A percentile compares a stretch with the other conserved stretches of the same genome.
phyloP scores from a whole-genome alignment of 768 basidiomycete genomes.

The Clathrus columnatus region DNA sequence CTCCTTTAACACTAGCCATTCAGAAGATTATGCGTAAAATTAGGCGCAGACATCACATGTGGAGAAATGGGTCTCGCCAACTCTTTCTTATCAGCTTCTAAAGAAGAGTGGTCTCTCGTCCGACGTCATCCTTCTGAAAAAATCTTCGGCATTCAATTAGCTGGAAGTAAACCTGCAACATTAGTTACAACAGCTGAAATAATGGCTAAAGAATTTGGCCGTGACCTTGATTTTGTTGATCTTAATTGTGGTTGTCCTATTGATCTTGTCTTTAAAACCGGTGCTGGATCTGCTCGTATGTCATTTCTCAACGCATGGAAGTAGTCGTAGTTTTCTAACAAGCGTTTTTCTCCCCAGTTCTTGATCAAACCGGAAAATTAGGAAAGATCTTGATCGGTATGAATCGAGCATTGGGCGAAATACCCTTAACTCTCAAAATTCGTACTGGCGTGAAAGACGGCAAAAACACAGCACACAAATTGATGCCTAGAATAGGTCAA shows the following conservation, averaged over 20 bases:
- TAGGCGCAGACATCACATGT: conserved; percentile 91
- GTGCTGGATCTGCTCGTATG: conserved; percentile 83
- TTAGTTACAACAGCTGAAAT: conserved; percentile 79
- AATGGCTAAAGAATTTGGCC: conserved; percentile 57
- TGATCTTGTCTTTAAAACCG: conserved; percentile 86
- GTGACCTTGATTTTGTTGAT: conserved; percentile 82
- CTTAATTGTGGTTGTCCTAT: conserved; percentile 97
- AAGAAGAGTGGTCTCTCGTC: conserved; percentile 92
- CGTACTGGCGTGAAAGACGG: conserved; percentile 89
- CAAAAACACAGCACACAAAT: conserved; percentile 78
- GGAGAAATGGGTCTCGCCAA: conserved; percentile 96
- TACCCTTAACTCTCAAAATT: conserved; percentile 87
- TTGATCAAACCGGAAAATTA: conserved; percentile 74
- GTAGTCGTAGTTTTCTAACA: neutral
- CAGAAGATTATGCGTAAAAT: conserved; percentile 75
- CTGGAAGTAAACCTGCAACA: conserved; percentile 75
- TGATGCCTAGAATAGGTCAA: conserved; percentile 67
- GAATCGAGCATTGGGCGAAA: conserved; percentile 82
- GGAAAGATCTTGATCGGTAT: conserved; percentile 87
- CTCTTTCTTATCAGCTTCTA: conserved; percentile 81
- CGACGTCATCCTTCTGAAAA: conserved; percentile 80
- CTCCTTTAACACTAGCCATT: conserved; percentile 63
- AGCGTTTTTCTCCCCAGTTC: conserved; percentile 14
- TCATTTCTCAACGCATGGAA: conserved; percentile 15
- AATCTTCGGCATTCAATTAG: conserved; percentile 87